Conservation (phyloP, 2,329 filamentous ascomycete genomes). For the Bisporella sp. region DNA sequence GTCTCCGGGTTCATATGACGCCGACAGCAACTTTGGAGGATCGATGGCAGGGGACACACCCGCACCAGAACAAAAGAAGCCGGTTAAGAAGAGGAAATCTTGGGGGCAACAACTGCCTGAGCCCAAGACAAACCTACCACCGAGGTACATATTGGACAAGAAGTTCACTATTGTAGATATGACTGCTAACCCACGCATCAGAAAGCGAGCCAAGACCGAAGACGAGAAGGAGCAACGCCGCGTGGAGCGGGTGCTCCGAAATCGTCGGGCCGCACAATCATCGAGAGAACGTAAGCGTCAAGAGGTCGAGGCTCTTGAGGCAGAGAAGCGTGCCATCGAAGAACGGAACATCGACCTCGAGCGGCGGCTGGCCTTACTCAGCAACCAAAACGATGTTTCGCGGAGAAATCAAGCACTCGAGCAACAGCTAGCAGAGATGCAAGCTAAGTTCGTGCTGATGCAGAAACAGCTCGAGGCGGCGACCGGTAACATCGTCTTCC, state of each 20-base stretch:
- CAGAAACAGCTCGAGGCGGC: constrained; percentile 20
- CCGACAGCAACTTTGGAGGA: constrained; percentile 25
- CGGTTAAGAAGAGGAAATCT: constrained; percentile 89
- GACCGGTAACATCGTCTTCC: constrained; percentile 28
- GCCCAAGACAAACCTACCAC: constrained; percentile 92
- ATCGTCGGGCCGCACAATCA: constrained; percentile 92
- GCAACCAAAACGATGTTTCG: constrained; percentile 47
- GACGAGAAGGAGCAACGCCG: constrained; percentile 98
- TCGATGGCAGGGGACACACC: constrained; percentile 20
- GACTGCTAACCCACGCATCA: constrained; percentile 28
- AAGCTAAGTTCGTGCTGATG: constrained; percentile 21
- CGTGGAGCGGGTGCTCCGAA: constrained; percentile 93
- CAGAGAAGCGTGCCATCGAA: constrained; percentile 58
- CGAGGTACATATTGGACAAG: constrained; percentile 51
- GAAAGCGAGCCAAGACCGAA: constrained; percentile 96
- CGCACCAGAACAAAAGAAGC: constrained; percentile 55
- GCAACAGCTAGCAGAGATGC: constrained; percentile 39
- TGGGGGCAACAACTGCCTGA: constrained; percentile 97
- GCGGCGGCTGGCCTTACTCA: constrained; percentile 16
- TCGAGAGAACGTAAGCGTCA: constrained; percentile 62
- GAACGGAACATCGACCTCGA: constrained; percentile 66
- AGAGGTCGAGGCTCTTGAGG: constrained; percentile 78
- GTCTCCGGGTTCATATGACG: constrained; percentile 27
- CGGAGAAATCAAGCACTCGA: constrained; percentile 66
- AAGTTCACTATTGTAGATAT: constrained; percentile 1